phyloP scores from a whole-genome alignment of 2,329 filamentous ascomycete genomes.

The Monosporascus sp. region DNA sequence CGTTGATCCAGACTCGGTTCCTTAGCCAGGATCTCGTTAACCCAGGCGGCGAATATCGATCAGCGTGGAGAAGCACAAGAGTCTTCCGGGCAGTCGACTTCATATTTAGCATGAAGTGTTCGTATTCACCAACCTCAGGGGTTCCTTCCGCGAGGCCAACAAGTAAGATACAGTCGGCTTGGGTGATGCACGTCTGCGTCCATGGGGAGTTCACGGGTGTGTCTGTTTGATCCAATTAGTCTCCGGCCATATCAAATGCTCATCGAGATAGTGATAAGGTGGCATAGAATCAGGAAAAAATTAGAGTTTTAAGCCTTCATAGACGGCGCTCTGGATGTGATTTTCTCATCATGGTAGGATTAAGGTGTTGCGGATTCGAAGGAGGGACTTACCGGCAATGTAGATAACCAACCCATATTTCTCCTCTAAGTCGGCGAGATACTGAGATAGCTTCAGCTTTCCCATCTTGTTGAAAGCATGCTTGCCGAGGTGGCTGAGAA shows the following conservation, averaged over 20 bases:
- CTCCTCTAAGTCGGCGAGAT: slow-evolving; percentile 92
- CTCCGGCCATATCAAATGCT: background rate
- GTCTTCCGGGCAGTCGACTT: slow-evolving; percentile 96
- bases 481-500: slow-evolving; percentile 88
- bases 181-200: slow-evolving; percentile 96
- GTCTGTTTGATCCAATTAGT: slow-evolving; percentile 48
- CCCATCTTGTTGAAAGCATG: slow-evolving; percentile 98
- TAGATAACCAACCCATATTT: slow-evolving; percentile 95
- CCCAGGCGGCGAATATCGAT: slow-evolving; percentile 80
- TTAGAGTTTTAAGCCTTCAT: slow-evolving; percentile 59
- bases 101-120: slow-evolving; percentile 91
- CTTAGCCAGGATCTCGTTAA: slow-evolving; percentile 84
- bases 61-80: slow-evolving; percentile 80
- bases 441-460: slow-evolving; percentile 91
- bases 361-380: background rate
- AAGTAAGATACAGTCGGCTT: slow-evolving; percentile 92
- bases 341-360: slow-evolving; percentile 46
- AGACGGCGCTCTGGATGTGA: slow-evolving; percentile 43
- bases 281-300: slow-evolving; percentile 55
- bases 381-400: slow-evolving; percentile 61
- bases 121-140: slow-evolving; percentile 89
- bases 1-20: slow-evolving; percentile 96
- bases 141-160: slow-evolving; percentile 89
- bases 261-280: slow-evolving; percentile 4
- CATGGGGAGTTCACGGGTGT: slow-evolving; percentile 96